These are phyloP conservation scores for Ustilago crameri DNA, from an alignment of 1,284 basidiomycete species.

Conservation along the genomic window DNA sequence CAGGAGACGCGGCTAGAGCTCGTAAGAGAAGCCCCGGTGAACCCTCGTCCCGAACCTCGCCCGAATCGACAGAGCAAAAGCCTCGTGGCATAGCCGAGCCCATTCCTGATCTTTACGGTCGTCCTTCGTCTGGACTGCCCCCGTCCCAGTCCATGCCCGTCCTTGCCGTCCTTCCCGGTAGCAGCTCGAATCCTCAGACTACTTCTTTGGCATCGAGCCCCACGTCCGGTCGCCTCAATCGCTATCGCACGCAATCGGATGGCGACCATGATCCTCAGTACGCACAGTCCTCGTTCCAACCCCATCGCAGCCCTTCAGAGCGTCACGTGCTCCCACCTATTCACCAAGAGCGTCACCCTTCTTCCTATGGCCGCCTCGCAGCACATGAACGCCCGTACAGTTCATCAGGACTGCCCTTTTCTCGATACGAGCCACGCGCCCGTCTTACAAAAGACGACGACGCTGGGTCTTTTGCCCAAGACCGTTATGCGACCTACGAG, in stretches of 20 bases:
- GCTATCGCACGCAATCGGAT: constrained; percentile 35
- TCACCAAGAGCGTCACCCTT: constrained; percentile 5
- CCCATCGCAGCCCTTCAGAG: constrained; percentile 26
- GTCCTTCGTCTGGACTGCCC: constrained; percentile 5
- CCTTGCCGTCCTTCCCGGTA: neutral
- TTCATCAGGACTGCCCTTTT: constrained; percentile 5
- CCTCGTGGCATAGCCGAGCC: constrained; percentile 10
- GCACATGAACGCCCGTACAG: constrained; percentile 17
- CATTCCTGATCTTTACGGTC: constrained; percentile 4
- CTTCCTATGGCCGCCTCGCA: constrained; percentile 2
- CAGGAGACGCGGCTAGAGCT: constrained; percentile 31
- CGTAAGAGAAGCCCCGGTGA: constrained; percentile 28
- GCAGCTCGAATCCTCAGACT: constrained; percentile 1
- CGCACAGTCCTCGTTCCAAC: constrained; percentile 1
- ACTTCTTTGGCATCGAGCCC: constrained; percentile 12
- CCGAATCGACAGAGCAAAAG: constrained; percentile 17
- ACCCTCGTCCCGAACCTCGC: constrained; percentile 24
- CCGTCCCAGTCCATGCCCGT: constrained; percentile 23
- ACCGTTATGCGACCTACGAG: constrained; percentile 15
- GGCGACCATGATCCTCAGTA: constrained; percentile 23
- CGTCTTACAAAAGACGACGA: constrained; percentile 18
- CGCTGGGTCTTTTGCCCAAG: constrained; percentile 11
- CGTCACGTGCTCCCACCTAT: constrained; percentile 16
- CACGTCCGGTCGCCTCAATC: constrained; percentile 6
- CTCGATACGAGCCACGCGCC: constrained; percentile 8